These are phyloP conservation scores for Escallonia rubra DNA, from an alignment of 129 eudicot species.

Conservation along the genomic window DNA sequence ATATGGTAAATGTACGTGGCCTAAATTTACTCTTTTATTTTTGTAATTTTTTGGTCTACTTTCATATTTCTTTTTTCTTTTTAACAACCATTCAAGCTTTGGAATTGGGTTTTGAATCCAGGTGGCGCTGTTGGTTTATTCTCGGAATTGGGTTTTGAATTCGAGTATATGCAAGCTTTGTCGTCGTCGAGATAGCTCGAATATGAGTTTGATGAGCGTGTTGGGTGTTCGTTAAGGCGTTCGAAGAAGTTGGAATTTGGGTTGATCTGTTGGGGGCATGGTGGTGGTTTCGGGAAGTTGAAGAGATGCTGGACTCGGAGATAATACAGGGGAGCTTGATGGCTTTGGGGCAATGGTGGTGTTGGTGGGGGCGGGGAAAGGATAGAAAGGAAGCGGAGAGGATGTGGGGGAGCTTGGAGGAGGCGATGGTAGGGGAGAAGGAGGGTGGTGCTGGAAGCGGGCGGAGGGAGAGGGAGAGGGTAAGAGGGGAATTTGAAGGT, in stretches of 20 bases:
- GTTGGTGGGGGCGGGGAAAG: slow-evolving; percentile 25
- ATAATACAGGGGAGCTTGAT: slow-evolving; percentile 61
- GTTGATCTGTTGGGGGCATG: not conserved
- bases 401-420: no score
- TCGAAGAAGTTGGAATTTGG: slow-evolving; percentile 74
- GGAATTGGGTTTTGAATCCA: slow-evolving; percentile 20
- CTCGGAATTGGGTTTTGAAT: not conserved
- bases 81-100: no score
- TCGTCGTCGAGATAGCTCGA: slow-evolving; percentile 14
- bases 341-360: slow-evolving; percentile 27
- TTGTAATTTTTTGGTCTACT: no score
- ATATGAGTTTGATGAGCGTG: no score
- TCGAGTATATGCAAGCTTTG: slow-evolving; percentile 31
- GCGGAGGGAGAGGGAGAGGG: slow-evolving; percentile 14
- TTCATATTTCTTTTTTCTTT: no score
- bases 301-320: slow-evolving; percentile 63
- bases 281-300: slow-evolving; percentile 23
- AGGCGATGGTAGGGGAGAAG: slow-evolving; percentile 25
- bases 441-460: slow-evolving; percentile 36
- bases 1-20: no score
- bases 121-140: slow-evolving; percentile 18
- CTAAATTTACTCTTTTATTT: no score
- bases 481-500: slow-evolving; percentile 12
- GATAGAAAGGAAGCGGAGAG: not conserved
- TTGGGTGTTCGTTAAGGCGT: slow-evolving; percentile 2